Evolutionary conservation across 1,284 basidiomycete genomes (phyloP).

Genomic region (Ustilago sp.): DNA sequence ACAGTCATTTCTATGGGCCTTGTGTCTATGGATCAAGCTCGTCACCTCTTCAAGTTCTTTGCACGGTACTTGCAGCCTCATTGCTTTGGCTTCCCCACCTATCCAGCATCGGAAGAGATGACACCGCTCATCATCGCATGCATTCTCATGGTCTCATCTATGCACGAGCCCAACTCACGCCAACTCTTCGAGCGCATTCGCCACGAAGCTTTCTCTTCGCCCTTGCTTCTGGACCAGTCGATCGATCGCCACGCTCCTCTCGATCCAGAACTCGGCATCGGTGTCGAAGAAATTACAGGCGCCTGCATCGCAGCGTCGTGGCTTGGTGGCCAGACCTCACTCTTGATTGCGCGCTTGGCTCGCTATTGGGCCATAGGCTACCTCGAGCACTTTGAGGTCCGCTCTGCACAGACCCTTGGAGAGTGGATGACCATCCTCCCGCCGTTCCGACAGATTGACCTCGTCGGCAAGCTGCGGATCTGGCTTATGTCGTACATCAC

Average conservation of each 20-base stretch:
- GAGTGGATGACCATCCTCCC: conserved; percentile 61
- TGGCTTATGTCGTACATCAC: conserved; percentile 63
- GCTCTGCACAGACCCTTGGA: conserved; percentile 55
- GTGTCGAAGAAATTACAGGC: conserved; percentile 65
- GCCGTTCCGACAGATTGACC: conserved; percentile 61
- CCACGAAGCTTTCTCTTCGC: conserved; percentile 51
- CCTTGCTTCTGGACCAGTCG: conserved; percentile 46
- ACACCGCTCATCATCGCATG: conserved; percentile 63
- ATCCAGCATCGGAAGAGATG: conserved; percentile 60
- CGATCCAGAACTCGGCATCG: conserved; percentile 64
- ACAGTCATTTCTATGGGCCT: conserved; percentile 60
- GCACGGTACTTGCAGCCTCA: conserved; percentile 60
- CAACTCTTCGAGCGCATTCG: conserved; percentile 45
- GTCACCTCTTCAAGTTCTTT: conserved; percentile 61
- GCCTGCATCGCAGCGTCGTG: conserved; percentile 60
- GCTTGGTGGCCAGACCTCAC: conserved; percentile 53
- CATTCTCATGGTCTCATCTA: conserved; percentile 58
- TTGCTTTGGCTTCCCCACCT: conserved; percentile 62
- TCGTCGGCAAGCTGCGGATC: conserved; percentile 57
- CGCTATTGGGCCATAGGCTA: conserved; percentile 61
- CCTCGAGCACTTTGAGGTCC: conserved; percentile 59
- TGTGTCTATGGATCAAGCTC: conserved; percentile 55
- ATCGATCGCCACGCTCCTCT: conserved; percentile 45
- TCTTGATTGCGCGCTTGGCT: conserved; percentile 44
- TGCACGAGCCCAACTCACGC: conserved; percentile 54